These are phyloP conservation scores for Spathaspora sp. DNA, from an alignment of 1,139 yeast genomes.

Conservation along the genomic window DNA sequence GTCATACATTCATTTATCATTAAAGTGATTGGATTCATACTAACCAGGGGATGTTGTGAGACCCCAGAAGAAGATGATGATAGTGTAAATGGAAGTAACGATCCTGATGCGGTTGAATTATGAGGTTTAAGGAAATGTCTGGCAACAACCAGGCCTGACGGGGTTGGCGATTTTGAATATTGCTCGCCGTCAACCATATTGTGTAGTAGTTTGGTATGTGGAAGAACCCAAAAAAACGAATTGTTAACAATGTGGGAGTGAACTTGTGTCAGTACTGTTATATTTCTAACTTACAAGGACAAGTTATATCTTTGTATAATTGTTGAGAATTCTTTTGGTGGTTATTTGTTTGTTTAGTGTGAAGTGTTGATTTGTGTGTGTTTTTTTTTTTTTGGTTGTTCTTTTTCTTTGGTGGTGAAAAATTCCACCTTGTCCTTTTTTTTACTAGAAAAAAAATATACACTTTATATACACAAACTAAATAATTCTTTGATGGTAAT, in stretches of 20 bases:
- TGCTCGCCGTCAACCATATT: neutral
- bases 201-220: neutral
- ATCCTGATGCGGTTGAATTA: neutral
- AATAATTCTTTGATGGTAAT: constrained; percentile 45
- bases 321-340: neutral
- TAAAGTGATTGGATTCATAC: constrained; percentile 79
- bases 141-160: neutral
- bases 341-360: neutral
- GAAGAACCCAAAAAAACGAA: neutral
- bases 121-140: neutral
- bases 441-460: neutral
- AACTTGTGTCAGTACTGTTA: too few species aligned
- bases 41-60: constrained; percentile 15
- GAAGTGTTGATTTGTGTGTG: neutral
- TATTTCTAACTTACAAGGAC: too few species aligned
- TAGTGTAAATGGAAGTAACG: neutral
- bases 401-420: neutral
- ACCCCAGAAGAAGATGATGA: neutral
- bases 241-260: neutral
- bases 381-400: neutral
- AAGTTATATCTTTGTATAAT: too few species aligned
- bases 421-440: constrained; percentile 2
- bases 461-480: constrained; percentile 20
- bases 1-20: constrained; percentile 87
- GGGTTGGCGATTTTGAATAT: constrained; percentile 1